Conservation (phyloP, 2,329 filamentous ascomycete species). For the Curvularia sp. region DNA sequence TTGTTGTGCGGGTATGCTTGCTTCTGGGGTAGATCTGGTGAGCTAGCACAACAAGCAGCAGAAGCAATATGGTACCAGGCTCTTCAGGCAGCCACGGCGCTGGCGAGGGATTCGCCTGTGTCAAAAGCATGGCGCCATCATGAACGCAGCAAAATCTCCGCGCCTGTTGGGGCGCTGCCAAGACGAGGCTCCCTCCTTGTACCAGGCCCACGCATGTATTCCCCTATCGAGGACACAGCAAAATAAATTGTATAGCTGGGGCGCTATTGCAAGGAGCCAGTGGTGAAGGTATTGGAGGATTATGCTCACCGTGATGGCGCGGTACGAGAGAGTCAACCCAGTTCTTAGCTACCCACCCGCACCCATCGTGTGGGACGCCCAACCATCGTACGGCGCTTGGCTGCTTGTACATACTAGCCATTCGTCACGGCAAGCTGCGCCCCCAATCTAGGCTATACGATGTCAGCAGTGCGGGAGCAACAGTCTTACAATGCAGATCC, state of each 20-base stretch:
- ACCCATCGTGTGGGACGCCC: slow-evolving; percentile 22
- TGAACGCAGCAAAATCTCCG: slow-evolving; percentile 10
- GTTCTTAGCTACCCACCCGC: slow-evolving; percentile 13
- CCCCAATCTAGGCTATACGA: slow-evolving; percentile 24
- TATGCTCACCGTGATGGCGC: neutral
- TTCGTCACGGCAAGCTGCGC: slow-evolving; percentile 26
- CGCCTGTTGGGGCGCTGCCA: slow-evolving; percentile 13
- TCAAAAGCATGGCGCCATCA: slow-evolving; percentile 6
- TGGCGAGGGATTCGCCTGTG: slow-evolving; percentile 3
- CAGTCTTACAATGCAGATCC: slow-evolving; percentile 11
- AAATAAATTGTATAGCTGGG: neutral
- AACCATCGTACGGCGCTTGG: slow-evolving; percentile 34
- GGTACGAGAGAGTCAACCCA: neutral
- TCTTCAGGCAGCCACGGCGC: slow-evolving; percentile 9
- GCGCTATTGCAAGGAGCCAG: neutral
- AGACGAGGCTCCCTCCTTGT: slow-evolving; percentile 20
- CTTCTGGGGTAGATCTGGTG: slow-evolving; percentile 2
- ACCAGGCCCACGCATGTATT: neutral
- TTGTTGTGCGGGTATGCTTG: slow-evolving; percentile 8
- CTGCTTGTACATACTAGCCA: slow-evolving; percentile 27
- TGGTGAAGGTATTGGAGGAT: neutral
- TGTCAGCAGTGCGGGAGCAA: slow-evolving; percentile 21
- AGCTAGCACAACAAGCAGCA: slow-evolving; percentile 3
- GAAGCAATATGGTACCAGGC: slow-evolving; percentile 2
- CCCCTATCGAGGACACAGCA: neutral